Percentiles rank a stretch among this genome's conserved stretches.
phyloP scores from a whole-genome alignment of 2,329 filamentous ascomycete genomes.

The Fonsecaea nubica region DNA sequence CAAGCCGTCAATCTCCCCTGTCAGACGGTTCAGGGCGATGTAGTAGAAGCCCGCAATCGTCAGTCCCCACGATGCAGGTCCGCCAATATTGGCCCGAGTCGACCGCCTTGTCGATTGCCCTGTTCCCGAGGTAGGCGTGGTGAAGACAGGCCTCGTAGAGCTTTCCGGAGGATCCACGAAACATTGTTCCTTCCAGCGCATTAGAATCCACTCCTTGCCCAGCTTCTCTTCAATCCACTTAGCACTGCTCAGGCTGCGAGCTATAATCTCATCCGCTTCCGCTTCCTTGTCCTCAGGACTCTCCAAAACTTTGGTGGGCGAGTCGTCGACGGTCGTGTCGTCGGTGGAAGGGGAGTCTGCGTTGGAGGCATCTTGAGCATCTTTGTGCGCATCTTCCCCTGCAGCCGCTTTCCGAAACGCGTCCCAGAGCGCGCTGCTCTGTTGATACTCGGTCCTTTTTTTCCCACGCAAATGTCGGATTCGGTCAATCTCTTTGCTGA shows the following conservation, averaged over 20 bases:
- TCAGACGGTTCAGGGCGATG: constrained; percentile 54
- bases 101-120: constrained; percentile 7
- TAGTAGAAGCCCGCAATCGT: constrained; percentile 61
- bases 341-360: constrained; percentile 6
- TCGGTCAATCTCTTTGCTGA: constrained; percentile 53
- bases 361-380: constrained; percentile 34
- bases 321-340: background rate
- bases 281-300: constrained; percentile 25
- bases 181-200: constrained; percentile 61
- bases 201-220: constrained; percentile 55
- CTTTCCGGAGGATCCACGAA: constrained; percentile 46
- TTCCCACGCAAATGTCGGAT: constrained; percentile 29
- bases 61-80: constrained; percentile 49
- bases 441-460: constrained; percentile 29
- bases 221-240: constrained; percentile 39
- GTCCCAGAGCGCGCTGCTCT: constrained; percentile 33
- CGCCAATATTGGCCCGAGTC: background rate
- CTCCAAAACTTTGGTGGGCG: constrained; percentile 43
- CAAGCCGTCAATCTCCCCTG: constrained; percentile 55
- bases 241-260: constrained; percentile 33
- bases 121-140: constrained; percentile 9
- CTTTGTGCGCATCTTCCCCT: constrained; percentile 31
- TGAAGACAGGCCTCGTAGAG: constrained; percentile 27
- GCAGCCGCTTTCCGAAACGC: constrained; percentile 33
- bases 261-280: constrained; percentile 34